phyloP scores from a whole-genome alignment of 345 rosid species.

The Lepidium aucheri region DNA sequence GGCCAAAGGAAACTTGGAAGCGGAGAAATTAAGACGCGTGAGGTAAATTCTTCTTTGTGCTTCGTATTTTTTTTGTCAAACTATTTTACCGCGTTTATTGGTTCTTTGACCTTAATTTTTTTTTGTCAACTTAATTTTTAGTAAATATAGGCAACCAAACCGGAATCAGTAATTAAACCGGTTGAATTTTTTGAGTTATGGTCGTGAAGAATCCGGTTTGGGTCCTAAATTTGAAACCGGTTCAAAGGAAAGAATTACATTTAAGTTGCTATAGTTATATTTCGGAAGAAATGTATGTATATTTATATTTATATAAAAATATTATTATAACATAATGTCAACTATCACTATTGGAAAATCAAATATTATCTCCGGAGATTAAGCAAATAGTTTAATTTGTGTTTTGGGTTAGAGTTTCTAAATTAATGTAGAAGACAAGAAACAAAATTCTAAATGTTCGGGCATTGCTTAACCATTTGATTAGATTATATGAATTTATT shows the following conservation, averaged over 20 bases:
- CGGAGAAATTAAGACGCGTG: slow-evolving; percentile 23
- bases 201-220: background rate
- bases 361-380: background rate
- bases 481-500: too few relatives aligned
- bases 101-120: too few relatives aligned
- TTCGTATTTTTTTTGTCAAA: slow-evolving; percentile 15
- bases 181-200: background rate
- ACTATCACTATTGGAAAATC: background rate
- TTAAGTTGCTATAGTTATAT: background rate
- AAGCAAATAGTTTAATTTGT: background rate
- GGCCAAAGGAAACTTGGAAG: background rate
- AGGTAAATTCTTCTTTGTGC: slow-evolving; percentile 40
- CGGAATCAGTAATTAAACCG: background rate
- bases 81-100: background rate
- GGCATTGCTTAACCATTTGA: slow-evolving; percentile 1
- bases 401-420: background rate
- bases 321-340: background rate
- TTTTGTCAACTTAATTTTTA: too few relatives aligned
- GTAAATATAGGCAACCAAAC: too few relatives aligned
- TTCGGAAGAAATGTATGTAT: background rate
- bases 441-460: background rate
- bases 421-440: slow-evolving; percentile 18
- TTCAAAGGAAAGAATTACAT: background rate
- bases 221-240: background rate
- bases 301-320: background rate